These are phyloP conservation scores for Syncephalastrum sp. DNA, from an alignment of 371 early-diverging fungal species.

Conservation along the genomic window DNA sequence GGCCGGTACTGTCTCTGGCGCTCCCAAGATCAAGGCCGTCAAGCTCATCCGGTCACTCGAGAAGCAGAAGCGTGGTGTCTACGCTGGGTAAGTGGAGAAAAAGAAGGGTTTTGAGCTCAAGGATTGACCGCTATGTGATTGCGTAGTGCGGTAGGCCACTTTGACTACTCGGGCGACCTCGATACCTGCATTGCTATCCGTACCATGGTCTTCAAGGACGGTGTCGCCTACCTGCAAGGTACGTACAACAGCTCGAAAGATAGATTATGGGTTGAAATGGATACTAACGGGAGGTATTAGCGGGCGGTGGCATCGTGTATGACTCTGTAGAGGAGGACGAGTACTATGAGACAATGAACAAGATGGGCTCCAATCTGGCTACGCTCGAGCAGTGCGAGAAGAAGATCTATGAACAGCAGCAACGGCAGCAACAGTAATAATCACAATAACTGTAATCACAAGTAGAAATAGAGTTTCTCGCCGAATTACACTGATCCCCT, in stretches of 20 bases:
- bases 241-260: constrained; percentile 1
- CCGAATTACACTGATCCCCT: too few species aligned
- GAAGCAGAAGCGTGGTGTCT: constrained; percentile 90
- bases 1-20: constrained; percentile 96
- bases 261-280: not conserved
- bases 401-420: constrained; percentile 44
- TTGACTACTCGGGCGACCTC: constrained; percentile 88
- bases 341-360: constrained; percentile 94
- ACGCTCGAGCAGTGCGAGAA: constrained; percentile 84
- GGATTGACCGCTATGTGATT: not conserved
- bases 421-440: constrained; percentile 14
- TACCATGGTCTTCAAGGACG: constrained; percentile 96
- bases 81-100: constrained; percentile 71
- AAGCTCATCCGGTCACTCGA: constrained; percentile 91
- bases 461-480: too few species aligned
- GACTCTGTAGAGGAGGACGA: constrained; percentile 91
- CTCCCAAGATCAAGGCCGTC: constrained; percentile 96
- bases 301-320: constrained; percentile 94
- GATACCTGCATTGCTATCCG: constrained; percentile 98
- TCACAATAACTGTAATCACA: not conserved
- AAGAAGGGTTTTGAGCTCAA: not conserved
- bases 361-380: constrained; percentile 87
- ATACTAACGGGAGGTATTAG: constrained; percentile 10
- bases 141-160: constrained; percentile 82
- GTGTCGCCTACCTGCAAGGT: constrained; percentile 88